A percentile compares a stretch with the other conserved stretches of the same genome.
Conservation (phyloP, 148 eudicot genomes). For the Silene latifolia region DNA sequence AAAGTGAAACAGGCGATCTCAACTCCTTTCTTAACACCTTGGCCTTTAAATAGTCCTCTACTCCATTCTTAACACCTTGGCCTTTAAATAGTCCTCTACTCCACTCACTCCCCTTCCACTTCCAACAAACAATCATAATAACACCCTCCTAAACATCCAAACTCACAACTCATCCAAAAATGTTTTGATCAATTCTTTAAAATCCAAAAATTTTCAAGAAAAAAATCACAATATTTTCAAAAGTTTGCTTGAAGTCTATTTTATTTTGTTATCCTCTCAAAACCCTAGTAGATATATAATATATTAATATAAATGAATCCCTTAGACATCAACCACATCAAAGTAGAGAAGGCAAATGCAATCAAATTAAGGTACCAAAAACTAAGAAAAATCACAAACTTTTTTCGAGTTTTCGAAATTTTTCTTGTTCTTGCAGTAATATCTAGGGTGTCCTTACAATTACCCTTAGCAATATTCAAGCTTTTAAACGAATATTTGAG, state of each 20-base stretch:
- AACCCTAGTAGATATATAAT: background rate
- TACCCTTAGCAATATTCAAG: conserved; percentile 41
- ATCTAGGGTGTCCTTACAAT: conserved; percentile 40
- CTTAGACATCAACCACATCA: conserved; percentile 34
- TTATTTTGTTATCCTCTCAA: background rate
- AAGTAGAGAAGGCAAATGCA: conserved; percentile 52
- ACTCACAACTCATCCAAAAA: conserved; percentile 11
- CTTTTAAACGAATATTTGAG: conserved; percentile 43
- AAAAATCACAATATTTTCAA: background rate
- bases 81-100: conserved; percentile 22
- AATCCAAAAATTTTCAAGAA: background rate
- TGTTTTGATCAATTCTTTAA: conserved; percentile 12
- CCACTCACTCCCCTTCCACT: conserved; percentile 12
- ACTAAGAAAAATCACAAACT: conserved; percentile 40
- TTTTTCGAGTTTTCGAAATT: conserved; percentile 62
- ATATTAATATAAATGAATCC: conserved; percentile 41
- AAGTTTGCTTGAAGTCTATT: too few relatives aligned
- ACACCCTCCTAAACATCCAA: conserved; percentile 21
- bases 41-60: conserved; percentile 21
- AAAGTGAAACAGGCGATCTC: too few relatives aligned
- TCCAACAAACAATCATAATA: conserved; percentile 8
- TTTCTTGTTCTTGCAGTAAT: conserved; percentile 46
- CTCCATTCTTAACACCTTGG: conserved; percentile 18
- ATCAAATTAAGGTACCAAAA: conserved; percentile 38
- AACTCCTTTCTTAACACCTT: background rate